phyloP scores from a whole-genome alignment of 2,329 filamentous ascomycete species.

The Diaporthe vexans region DNA sequence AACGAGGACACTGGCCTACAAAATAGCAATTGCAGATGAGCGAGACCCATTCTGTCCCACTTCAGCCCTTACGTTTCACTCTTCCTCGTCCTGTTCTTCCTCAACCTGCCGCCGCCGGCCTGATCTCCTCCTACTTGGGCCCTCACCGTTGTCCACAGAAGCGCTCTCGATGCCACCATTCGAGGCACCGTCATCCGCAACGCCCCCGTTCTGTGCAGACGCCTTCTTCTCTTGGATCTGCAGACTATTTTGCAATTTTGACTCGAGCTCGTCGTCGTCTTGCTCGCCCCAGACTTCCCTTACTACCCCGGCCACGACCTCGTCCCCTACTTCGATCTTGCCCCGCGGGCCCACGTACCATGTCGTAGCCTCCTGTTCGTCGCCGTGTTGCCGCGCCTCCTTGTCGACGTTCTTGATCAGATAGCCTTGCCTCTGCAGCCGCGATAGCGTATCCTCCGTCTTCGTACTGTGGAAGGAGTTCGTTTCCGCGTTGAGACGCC shows the following conservation, averaged over 20 bases:
- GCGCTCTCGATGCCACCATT: neutral
- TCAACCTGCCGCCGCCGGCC: slow-evolving; percentile 31
- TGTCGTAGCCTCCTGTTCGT: slow-evolving; percentile 79
- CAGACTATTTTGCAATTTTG: slow-evolving; percentile 72
- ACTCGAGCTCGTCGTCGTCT: slow-evolving; percentile 66
- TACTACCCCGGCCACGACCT: slow-evolving; percentile 80
- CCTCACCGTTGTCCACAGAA: slow-evolving; percentile 29
- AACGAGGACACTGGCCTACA: neutral
- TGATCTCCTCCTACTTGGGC: slow-evolving; percentile 31
- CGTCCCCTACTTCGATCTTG: slow-evolving; percentile 85
- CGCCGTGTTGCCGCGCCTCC: slow-evolving; percentile 63
- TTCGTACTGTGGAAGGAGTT: slow-evolving; percentile 79
- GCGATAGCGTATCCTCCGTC: slow-evolving; percentile 81
- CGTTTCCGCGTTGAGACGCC: slow-evolving; percentile 80
- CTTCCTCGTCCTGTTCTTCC: slow-evolving; percentile 25
- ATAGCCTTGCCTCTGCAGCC: slow-evolving; percentile 87
- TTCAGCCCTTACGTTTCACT: neutral
- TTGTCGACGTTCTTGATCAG: slow-evolving; percentile 80
- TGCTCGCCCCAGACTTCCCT: slow-evolving; percentile 68
- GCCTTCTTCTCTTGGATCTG: slow-evolving; percentile 59
- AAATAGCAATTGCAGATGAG: slow-evolving; percentile 11
- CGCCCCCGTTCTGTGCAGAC: slow-evolving; percentile 39
- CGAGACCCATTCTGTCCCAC: slow-evolving; percentile 4
- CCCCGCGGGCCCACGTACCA: slow-evolving; percentile 90
- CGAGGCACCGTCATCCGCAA: slow-evolving; percentile 42